These are phyloP conservation scores for Suillus weaverae DNA, from an alignment of 768 basidiomycete species.

Conservation along the genomic window DNA sequence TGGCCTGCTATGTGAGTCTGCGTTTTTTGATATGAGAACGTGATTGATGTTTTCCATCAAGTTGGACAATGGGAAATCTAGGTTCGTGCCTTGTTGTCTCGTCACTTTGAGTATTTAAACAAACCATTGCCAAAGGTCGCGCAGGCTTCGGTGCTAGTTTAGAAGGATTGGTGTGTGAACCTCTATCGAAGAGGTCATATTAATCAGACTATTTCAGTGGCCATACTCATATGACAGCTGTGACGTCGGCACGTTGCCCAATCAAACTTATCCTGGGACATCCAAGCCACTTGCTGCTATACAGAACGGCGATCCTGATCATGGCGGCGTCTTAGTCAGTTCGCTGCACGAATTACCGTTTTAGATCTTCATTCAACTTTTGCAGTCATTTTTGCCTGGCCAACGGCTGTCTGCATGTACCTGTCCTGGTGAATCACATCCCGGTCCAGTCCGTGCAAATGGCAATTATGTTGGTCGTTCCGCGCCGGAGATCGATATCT, in stretches of 20 bases:
- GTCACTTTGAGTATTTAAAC: background rate
- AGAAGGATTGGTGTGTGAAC: constrained; percentile 59
- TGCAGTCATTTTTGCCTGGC: constrained; percentile 50
- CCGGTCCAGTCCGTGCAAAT: constrained; percentile 49
- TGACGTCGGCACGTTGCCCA: constrained; percentile 76
- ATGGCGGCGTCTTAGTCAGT: constrained; percentile 27
- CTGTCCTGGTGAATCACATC: constrained; percentile 56
- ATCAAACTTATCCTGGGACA: constrained; percentile 58
- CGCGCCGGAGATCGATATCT: constrained; percentile 62
- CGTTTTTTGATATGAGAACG: background rate
- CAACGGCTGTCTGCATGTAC: constrained; percentile 61
- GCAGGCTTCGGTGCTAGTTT: constrained; percentile 57
- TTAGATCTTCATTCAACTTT: constrained; percentile 8
- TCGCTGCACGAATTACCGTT: background rate
- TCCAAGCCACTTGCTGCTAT: constrained; percentile 45
- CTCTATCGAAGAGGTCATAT: constrained; percentile 15
- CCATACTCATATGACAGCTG: constrained; percentile 58
- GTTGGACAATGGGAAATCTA: constrained; percentile 58
- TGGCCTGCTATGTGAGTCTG: constrained; percentile 47
- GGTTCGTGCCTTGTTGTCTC: constrained; percentile 13
- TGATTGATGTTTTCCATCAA: constrained; percentile 19
- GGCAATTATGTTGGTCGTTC: constrained; percentile 52
- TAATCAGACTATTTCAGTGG: constrained; percentile 39
- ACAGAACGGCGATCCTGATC: constrained; percentile 37
- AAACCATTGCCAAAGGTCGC: constrained; percentile 35